Evolutionary conservation across 1,284 basidiomycete genomes (phyloP).

Genomic region (Tetrapyrgos nigripes): DNA sequence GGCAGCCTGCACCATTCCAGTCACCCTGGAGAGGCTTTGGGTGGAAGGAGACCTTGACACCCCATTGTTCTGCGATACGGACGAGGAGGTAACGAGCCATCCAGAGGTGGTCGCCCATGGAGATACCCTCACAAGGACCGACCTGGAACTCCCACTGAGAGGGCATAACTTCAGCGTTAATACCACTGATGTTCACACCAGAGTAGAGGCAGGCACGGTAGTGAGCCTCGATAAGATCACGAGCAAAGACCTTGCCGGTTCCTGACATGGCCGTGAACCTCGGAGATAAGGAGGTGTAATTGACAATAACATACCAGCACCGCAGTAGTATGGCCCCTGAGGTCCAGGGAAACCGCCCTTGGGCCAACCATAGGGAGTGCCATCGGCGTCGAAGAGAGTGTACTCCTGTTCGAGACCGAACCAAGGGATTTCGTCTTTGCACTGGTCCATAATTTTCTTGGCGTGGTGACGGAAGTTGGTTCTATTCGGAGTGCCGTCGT

Average conservation of each 20-base stretch:
- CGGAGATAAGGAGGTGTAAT: constrained; percentile 17
- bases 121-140: constrained; percentile 96
- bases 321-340: constrained; percentile 99
- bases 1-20: constrained; percentile 99
- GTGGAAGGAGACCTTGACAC: constrained; percentile 98
- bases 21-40: constrained; percentile 98
- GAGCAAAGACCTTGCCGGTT: constrained; percentile 96
- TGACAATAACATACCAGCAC: constrained; percentile 78
- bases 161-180: constrained; percentile 99
- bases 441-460: constrained; percentile 93
- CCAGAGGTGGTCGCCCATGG: constrained; percentile 99
- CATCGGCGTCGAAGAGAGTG: constrained; percentile 96
- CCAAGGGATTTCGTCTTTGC: constrained; percentile 88
- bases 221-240: constrained; percentile 99
- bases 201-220: constrained; percentile 97
- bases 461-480: constrained; percentile 95
- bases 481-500: constrained; percentile 97
- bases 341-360: constrained; percentile 99
- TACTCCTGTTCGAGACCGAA: constrained; percentile 99
- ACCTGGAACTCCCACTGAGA: constrained; percentile 99
- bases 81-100: constrained; percentile 94
- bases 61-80: constrained; percentile 98
- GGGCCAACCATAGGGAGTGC: constrained; percentile 94
- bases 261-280: constrained; percentile 50
- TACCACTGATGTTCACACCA: constrained; percentile 98